Evolutionary conservation across 352 stramenopile genomes (phyloP).

Genomic region (Globisporangium heterothallicum): DNA sequence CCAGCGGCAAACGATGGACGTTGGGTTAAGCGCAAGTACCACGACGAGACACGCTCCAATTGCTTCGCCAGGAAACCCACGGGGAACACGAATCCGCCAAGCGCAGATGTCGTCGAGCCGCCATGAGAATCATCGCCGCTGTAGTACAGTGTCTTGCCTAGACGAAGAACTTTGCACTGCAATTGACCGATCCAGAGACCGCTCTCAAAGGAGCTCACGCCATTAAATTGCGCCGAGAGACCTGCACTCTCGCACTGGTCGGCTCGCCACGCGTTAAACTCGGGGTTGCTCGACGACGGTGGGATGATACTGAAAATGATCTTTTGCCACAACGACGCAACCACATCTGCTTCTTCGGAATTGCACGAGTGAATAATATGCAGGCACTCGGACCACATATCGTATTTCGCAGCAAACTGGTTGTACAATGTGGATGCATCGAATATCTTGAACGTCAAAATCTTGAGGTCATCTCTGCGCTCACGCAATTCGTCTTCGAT

Average conservation of each 20-base stretch:
- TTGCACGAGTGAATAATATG: slow-evolving; percentile 84
- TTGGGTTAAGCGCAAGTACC: slow-evolving; percentile 66
- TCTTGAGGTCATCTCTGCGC: slow-evolving; percentile 52
- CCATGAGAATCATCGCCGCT: slow-evolving; percentile 45
- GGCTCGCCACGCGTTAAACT: slow-evolving; percentile 73
- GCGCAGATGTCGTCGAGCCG: slow-evolving; percentile 23
- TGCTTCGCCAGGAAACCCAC: slow-evolving; percentile 70
- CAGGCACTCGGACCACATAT: slow-evolving; percentile 84
- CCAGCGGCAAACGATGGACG: slow-evolving; percentile 30
- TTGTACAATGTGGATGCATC: slow-evolving; percentile 84
- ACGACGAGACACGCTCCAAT: slow-evolving; percentile 71
- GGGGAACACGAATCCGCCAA: slow-evolving; percentile 64
- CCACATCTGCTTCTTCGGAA: slow-evolving; percentile 72
- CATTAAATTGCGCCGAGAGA: slow-evolving; percentile 32
- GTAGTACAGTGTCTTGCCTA: slow-evolving; percentile 71
- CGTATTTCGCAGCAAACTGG: slow-evolving; percentile 78
- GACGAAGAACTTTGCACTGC: slow-evolving; percentile 65
- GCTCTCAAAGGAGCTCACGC: slow-evolving; percentile 58
- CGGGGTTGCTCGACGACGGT: slow-evolving; percentile 44
- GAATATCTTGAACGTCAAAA: slow-evolving; percentile 74
- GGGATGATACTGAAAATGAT: slow-evolving; percentile 72
- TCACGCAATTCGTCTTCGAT: slow-evolving; percentile 41
- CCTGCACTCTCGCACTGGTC: slow-evolving; percentile 61
- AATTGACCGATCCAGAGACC: slow-evolving; percentile 79
- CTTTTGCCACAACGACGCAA: slow-evolving; percentile 63